These are phyloP conservation scores for Diplotaxis tenuifolia DNA, from an alignment of 345 rosid genomes.

Conservation along the genomic window DNA sequence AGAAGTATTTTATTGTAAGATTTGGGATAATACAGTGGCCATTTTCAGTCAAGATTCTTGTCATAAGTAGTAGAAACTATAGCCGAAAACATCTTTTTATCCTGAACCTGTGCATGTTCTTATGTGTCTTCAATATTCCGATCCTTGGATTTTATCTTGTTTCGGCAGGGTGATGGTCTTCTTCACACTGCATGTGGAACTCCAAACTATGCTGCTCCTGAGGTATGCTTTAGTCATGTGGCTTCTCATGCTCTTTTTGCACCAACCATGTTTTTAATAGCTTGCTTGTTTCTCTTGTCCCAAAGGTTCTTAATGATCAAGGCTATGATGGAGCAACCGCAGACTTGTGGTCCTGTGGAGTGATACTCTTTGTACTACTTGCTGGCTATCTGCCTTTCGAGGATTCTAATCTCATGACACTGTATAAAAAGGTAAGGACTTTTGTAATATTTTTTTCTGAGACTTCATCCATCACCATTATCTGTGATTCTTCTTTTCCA, in stretches of 20 bases:
- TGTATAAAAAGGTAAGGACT: constrained; percentile 76
- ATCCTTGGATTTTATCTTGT: constrained; percentile 8
- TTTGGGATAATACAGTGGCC: neutral
- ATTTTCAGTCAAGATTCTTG: constrained; percentile 36
- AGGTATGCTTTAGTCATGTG: constrained; percentile 48
- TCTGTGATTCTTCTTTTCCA: constrained; percentile 6
- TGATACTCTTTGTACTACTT: constrained; percentile 93
- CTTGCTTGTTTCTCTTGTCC: constrained; percentile 3
- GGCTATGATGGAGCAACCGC: constrained; percentile 98
- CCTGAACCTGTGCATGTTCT: constrained; percentile 3
- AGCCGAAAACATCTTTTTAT: neutral
- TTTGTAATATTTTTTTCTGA: too few relatives aligned
- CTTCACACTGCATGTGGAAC: constrained; percentile 99
- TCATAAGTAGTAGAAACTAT: constrained; percentile 57
- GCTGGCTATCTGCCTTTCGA: constrained; percentile 98
- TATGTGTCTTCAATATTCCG: neutral
- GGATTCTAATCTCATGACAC: constrained; percentile 76
- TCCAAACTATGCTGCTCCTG: constrained; percentile 99
- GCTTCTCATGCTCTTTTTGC: constrained; percentile 23
- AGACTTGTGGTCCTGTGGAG: constrained; percentile 99
- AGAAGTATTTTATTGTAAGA: constrained; percentile 1
- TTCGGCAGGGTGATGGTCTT: constrained; percentile 81
- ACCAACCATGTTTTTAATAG: constrained; percentile 1
- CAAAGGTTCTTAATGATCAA: constrained; percentile 86
- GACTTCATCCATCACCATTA: constrained; percentile 8